phyloP scores from a whole-genome alignment of 23 red algal species.

The Cyanidium caldarium region DNA sequence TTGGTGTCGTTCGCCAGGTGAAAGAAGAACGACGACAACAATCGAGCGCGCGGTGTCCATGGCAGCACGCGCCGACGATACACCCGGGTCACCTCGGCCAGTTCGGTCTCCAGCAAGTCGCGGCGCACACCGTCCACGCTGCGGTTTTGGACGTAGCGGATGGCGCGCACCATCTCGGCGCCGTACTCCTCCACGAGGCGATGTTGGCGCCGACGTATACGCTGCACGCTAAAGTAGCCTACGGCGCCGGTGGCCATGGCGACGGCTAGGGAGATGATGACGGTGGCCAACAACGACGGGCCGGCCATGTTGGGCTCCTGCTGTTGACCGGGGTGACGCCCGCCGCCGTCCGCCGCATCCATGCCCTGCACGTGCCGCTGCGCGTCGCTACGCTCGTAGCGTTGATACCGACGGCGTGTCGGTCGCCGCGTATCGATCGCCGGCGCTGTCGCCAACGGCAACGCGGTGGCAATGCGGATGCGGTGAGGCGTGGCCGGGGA shows the following conservation, averaged over 20 bases:
- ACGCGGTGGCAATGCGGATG: background rate
- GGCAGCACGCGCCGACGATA: background rate
- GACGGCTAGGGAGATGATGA: background rate
- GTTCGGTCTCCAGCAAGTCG: background rate
- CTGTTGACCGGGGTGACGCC: too few relatives aligned
- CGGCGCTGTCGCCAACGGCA: background rate
- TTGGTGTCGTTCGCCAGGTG: background rate
- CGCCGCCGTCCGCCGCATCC: background rate
- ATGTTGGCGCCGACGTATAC: background rate
- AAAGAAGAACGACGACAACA: conserved; percentile 4
- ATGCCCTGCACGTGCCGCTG: background rate
- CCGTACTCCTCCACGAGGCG: background rate
- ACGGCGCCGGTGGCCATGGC: background rate
- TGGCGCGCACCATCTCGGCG: background rate
- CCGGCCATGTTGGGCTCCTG: too few relatives aligned
- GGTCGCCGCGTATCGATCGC: background rate
- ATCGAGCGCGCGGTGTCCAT: background rate
- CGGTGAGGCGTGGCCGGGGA: too few relatives aligned
- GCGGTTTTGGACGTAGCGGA: background rate
- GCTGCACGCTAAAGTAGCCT: background rate
- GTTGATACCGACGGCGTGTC: background rate
- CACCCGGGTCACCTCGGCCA: background rate
- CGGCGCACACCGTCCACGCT: background rate
- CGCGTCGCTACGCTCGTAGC: background rate
- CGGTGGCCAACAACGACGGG: too few relatives aligned